A percentile compares a stretch with the other conserved stretches of the same genome.
phyloP scores from a whole-genome alignment of 2,329 filamentous ascomycete species.

The Microsporum audouinii region DNA sequence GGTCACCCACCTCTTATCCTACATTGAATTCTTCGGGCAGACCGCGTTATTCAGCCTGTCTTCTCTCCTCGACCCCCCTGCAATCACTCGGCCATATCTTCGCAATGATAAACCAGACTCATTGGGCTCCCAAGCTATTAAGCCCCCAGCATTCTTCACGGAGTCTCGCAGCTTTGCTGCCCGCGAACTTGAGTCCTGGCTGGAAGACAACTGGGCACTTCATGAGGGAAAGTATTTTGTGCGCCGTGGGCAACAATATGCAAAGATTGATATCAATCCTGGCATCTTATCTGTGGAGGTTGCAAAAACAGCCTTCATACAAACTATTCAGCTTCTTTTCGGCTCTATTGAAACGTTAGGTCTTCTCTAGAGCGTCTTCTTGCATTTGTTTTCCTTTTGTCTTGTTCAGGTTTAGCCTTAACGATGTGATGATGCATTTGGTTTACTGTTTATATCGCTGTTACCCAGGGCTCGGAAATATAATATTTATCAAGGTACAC shows the following conservation, averaged over 20 bases:
- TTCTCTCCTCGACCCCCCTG: conserved; percentile 19
- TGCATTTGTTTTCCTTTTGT: background rate
- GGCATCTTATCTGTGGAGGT: conserved; percentile 17
- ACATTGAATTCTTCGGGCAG: conserved; percentile 31
- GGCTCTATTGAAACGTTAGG: conserved; percentile 14
- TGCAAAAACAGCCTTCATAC: conserved; percentile 17
- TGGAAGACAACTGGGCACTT: conserved; percentile 38
- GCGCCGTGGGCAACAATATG: conserved; percentile 33
- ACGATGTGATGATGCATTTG: conserved; percentile 1
- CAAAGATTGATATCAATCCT: conserved; percentile 34
- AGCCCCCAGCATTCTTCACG: conserved; percentile 14
- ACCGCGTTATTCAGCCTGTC: conserved; percentile 27
- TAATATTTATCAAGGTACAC: background rate
- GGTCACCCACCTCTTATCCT: conserved; percentile 19
- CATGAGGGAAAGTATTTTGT: conserved; percentile 39
- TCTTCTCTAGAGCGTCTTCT: conserved; percentile 8
- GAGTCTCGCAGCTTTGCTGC: conserved; percentile 25
- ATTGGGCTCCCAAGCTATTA: conserved; percentile 4
- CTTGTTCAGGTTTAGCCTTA: background rate
- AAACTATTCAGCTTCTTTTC: conserved; percentile 18
- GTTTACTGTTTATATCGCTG: background rate
- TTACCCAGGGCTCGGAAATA: background rate
- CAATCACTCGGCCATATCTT: conserved; percentile 9
- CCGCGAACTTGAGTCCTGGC: conserved; percentile 34
- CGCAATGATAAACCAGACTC: background rate